Percentiles rank a stretch among this genome's conserved stretches.
These are phyloP conservation scores for Kazachstania psychrophila DNA, from an alignment of 805 yeast genomes.

Conservation along the genomic window DNA sequence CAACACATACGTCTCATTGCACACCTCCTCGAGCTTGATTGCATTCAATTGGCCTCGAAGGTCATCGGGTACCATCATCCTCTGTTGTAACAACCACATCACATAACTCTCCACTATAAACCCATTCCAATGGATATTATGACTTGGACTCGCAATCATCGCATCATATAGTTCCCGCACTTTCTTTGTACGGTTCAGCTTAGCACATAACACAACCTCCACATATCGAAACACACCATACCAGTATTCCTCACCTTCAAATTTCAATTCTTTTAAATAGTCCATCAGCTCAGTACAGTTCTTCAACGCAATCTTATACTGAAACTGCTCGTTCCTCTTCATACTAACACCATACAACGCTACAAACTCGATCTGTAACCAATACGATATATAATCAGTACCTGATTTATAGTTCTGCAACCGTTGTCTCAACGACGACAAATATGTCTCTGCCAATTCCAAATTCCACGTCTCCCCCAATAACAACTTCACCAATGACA, in stretches of 20 bases:
- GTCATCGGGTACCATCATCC: conserved; percentile 9
- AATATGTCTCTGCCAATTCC: conserved; percentile 24
- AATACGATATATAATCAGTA: conserved; percentile 11
- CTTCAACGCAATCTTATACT: conserved; percentile 19
- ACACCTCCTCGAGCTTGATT: too few species aligned
- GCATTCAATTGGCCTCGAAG: conserved; percentile 1
- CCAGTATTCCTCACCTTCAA: conserved; percentile 8
- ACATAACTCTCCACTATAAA: conserved; percentile 12
- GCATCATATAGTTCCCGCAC: conserved; percentile 8
- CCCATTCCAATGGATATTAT: conserved; percentile 9
- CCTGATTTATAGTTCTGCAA: conserved; percentile 14
- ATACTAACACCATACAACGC: conserved; percentile 15
- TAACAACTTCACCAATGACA: conserved; percentile 21
- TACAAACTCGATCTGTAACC: conserved; percentile 19
- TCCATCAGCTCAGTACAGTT: conserved; percentile 15
- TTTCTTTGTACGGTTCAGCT: conserved; percentile 8
- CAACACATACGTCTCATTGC: conserved; percentile 6
- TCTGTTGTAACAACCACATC: conserved; percentile 14
- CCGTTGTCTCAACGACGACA: conserved; percentile 20
- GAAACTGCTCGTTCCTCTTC: conserved; percentile 11
- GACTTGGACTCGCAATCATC: background rate
- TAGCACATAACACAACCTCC: conserved; percentile 8
- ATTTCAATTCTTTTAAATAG: conserved; percentile 5
- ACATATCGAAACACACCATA: conserved; percentile 14
- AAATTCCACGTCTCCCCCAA: conserved; percentile 25